These are phyloP conservation scores for Rhynchosporium secalis DNA, from an alignment of 2,329 filamentous ascomycete genomes.

Conservation along the genomic window DNA sequence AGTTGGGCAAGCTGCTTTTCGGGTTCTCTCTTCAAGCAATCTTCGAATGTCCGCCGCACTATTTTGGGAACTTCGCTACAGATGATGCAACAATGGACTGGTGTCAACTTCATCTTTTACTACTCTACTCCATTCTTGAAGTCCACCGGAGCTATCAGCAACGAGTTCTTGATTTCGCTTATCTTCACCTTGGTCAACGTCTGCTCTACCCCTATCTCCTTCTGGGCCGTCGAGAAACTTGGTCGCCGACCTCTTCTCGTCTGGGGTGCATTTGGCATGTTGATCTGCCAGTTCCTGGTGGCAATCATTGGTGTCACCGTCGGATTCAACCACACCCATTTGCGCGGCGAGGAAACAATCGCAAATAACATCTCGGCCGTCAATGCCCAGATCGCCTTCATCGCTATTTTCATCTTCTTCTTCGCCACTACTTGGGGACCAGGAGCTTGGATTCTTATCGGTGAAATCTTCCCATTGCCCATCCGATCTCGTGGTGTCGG, in stretches of 20 bases:
- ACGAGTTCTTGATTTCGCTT: constrained; percentile 81
- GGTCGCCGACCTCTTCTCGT: constrained; percentile 81
- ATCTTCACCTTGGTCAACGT: constrained; percentile 90
- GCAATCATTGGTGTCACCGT: constrained; percentile 70
- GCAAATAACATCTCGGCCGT: constrained; percentile 56
- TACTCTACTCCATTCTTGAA: constrained; percentile 84
- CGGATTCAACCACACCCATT: constrained; percentile 40
- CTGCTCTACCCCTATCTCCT: constrained; percentile 79
- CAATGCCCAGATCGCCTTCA: constrained; percentile 76
- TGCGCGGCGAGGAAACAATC: constrained; percentile 42
- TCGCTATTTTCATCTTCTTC: constrained; percentile 90
- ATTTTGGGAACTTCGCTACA: constrained; percentile 72
- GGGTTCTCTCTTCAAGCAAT: constrained; percentile 57
- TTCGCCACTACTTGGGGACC: constrained; percentile 90
- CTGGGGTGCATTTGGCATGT: constrained; percentile 77
- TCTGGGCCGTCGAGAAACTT: constrained; percentile 80
- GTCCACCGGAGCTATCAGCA: constrained; percentile 70
- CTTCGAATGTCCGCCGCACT: constrained; percentile 68
- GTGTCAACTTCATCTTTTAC: constrained; percentile 93
- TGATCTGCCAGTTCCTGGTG: constrained; percentile 82
- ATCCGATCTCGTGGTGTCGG: constrained; percentile 87
- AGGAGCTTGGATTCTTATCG: constrained; percentile 74
- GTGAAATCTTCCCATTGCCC: constrained; percentile 86
- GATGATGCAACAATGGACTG: constrained; percentile 76
- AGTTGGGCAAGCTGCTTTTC: constrained; percentile 70